Conservation (phyloP, 169 alveolate species). For the Plasmodium malariae region DNA sequence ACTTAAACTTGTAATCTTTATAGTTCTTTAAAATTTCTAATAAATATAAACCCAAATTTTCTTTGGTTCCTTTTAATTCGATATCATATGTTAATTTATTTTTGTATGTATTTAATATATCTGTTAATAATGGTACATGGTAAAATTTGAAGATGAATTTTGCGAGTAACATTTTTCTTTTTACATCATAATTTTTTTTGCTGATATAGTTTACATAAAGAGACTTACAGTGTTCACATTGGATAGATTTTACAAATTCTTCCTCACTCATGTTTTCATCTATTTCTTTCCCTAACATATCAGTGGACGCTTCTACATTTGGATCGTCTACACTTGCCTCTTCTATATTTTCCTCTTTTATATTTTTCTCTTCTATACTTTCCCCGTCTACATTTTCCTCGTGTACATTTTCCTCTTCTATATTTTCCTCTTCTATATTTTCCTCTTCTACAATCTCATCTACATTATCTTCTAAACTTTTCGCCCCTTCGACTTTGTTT, state of each 20-base stretch:
- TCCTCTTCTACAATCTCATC: background rate
- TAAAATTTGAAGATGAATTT: constrained; percentile 37
- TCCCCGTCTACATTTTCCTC: background rate
- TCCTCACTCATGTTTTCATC: constrained; percentile 16
- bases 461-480: background rate
- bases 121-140: constrained; percentile 47
- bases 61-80: constrained; percentile 69
- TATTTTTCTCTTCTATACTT: constrained; percentile 10
- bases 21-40: constrained; percentile 48
- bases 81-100: constrained; percentile 56
- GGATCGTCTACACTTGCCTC: background rate
- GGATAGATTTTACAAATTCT: constrained; percentile 14
- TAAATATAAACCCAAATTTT: constrained; percentile 37
- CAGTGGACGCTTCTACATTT: background rate
- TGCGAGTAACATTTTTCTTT: constrained; percentile 24
- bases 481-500: background rate
- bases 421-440: background rate
- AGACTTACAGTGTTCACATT: constrained; percentile 30
- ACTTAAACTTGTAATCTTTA: constrained; percentile 38
- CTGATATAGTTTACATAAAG: constrained; percentile 16
- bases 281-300: background rate
- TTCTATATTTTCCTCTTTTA: no score
- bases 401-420: background rate
- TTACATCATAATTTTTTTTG: constrained; percentile 12
- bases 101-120: constrained; percentile 30